Base-by-base conservation (phyloP, 1,139 yeast species). In the Blastobotrys petasosporus region DNA sequence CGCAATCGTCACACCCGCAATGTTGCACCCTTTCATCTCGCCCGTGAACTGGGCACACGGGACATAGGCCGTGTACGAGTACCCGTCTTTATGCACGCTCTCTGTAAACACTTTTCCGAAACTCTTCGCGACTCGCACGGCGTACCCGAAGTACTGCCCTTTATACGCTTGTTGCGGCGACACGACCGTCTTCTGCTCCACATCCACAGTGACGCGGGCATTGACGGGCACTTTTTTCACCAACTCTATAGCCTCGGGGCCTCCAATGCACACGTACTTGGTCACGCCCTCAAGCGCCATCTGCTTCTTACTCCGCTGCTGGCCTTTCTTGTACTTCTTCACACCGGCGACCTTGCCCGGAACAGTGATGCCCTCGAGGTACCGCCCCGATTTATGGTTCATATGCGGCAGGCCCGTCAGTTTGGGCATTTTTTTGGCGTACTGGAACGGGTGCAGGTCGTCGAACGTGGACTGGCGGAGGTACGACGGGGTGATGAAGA, bases 401-500 rank as follows among this genome's bases (percentile, higher is more conserved):
- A 85, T 79, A 64, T 83, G 84, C 32, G 95, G 95, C 47, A 87
- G 67, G 0, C 82, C 77, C 1, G 88, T 73, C 29, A 86, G 67
- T 57, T 79, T 80, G 35, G 96, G 96, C 51, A 84, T 70, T 54
- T 75, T 78, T 38, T 71, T 69, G 1, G 95, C 96, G 54, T 78
- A 73, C 49, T 75, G 75, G 63, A 85, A 80, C 54, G 80, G 74
- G 17, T 64, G 58, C 30, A 61, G 52, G 44, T 70, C 67, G 48
- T 73, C 71, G 65, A 88, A 85, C 8, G 82, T 73, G 1, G 81
- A 67, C 51, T 80, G 79, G 20, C 82, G 75, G 35, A 88, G 70
- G 59, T 88, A 86, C 42, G 90, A 85, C 1, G 97, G 97, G 0
- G 97, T 88, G 12, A 88, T 78, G 58, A 86, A 86, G 60, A 71